phyloP scores from a whole-genome alignment of 805 yeast genomes.

The Nakazawaea ambrosiae region DNA sequence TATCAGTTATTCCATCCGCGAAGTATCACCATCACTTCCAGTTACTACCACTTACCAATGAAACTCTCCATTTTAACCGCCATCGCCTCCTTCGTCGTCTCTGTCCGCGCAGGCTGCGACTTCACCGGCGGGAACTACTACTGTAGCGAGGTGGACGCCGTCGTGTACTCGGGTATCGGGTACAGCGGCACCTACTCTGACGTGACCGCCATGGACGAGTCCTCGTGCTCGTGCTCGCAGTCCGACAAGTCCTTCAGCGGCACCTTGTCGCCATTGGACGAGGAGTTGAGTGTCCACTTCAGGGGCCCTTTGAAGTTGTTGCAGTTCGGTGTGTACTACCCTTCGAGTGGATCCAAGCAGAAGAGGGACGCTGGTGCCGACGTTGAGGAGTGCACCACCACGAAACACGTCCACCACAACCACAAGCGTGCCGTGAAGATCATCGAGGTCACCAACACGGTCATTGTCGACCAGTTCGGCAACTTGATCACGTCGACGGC shows the following conservation, averaged over 20 bases:
- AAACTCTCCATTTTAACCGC: slow-evolving; percentile 17
- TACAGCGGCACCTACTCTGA: slow-evolving; percentile 78
- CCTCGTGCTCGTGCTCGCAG: slow-evolving; percentile 66
- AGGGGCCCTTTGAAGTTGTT: slow-evolving; percentile 80
- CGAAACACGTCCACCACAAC: slow-evolving; percentile 38
- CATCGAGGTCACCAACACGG: slow-evolving; percentile 74
- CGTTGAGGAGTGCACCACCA: slow-evolving; percentile 33
- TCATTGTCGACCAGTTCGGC: slow-evolving; percentile 58
- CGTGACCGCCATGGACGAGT: slow-evolving; percentile 60
- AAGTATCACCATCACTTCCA: too few species aligned
- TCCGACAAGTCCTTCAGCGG: slow-evolving; percentile 56
- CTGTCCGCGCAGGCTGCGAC: slow-evolving; percentile 19
- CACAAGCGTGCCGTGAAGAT: slow-evolving; percentile 56
- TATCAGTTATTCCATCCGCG: too few species aligned
- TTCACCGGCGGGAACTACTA: slow-evolving; percentile 62
- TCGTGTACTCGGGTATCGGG: slow-evolving; percentile 68
- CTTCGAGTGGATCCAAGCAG: slow-evolving; percentile 29
- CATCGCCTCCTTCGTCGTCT: slow-evolving; percentile 17
- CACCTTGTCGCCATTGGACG: slow-evolving; percentile 69
- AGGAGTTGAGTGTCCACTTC: slow-evolving; percentile 82
- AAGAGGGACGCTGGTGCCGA: slow-evolving; percentile 31
- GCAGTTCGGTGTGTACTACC: slow-evolving; percentile 89
- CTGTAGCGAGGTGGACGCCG: slow-evolving; percentile 65
- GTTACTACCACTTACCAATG: too few species aligned
- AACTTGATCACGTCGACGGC: slow-evolving; percentile 25